Evolutionary conservation across 1,284 basidiomycete genomes (phyloP).

Genomic region (Leccinum colubrinum): DNA sequence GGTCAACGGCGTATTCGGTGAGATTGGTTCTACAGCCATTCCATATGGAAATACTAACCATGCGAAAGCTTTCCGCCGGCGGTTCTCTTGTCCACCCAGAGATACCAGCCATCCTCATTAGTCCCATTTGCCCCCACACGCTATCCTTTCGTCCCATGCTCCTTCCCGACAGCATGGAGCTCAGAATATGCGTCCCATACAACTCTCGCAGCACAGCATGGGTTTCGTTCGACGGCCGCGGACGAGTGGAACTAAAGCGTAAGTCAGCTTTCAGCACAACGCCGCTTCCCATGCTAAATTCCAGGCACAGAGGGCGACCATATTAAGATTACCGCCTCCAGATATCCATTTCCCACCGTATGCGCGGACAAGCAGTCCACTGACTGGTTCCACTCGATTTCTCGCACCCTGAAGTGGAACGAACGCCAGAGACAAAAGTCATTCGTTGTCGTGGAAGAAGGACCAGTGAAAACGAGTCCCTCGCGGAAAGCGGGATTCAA

Average conservation of each 20-base stretch:
- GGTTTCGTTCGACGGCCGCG: conserved; percentile 98
- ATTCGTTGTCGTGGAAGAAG: conserved; percentile 96
- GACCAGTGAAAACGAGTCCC: conserved; percentile 46
- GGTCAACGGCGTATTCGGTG: conserved; percentile 97
- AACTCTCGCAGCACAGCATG: conserved; percentile 98
- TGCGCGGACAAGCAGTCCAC: conserved; percentile 96
- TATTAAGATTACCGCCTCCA: conserved; percentile 97
- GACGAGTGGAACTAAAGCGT: conserved; percentile 94
- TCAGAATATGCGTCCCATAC: conserved; percentile 97
- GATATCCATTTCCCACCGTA: conserved; percentile 98
- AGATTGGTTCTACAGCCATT: conserved; percentile 21
- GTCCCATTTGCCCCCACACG: conserved; percentile 98
- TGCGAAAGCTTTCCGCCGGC: conserved; percentile 85
- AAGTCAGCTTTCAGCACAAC: conserved; percentile 34
- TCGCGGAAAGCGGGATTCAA: conserved; percentile 22
- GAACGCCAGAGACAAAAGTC: conserved; percentile 97
- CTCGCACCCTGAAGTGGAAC: conserved; percentile 51
- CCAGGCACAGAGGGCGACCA: conserved; percentile 87
- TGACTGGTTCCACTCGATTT: conserved; percentile 95
- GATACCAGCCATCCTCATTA: conserved; percentile 95
- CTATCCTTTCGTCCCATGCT: conserved; percentile 99
- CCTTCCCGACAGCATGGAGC: conserved; percentile 97
- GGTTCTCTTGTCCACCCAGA: conserved; percentile 98
- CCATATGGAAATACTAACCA: conserved; percentile 12
- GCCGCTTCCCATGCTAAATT: conserved; percentile 12